Conservation (phyloP, 768 basidiomycete species). For the Pleurotus djamor region DNA sequence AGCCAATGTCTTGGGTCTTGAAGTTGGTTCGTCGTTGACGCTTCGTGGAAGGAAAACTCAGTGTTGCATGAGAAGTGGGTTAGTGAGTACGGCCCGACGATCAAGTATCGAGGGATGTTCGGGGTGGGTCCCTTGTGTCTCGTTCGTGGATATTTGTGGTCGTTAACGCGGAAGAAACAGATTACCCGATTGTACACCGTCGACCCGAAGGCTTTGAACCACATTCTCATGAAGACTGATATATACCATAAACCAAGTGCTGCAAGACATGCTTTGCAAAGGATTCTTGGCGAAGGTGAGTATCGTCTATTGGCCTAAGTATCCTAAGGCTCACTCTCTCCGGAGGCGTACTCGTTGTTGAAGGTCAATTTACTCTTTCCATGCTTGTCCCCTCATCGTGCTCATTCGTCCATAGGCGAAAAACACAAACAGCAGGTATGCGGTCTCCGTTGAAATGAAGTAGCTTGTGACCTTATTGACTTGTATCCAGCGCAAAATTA, state of each 20-base stretch:
- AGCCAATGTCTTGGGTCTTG: slow-evolving; percentile 1
- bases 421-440: slow-evolving; percentile 17
- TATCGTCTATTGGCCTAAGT: neutral
- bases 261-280: slow-evolving; percentile 19
- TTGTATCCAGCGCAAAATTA: slow-evolving; percentile 17
- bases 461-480: neutral
- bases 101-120: slow-evolving; percentile 42
- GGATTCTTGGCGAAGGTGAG: slow-evolving; percentile 23
- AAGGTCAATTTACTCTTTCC: slow-evolving; percentile 8
- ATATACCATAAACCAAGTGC: slow-evolving; percentile 41
- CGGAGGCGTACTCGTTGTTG: slow-evolving; percentile 31
- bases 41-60: slow-evolving; percentile 27
- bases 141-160: neutral
- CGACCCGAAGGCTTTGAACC: slow-evolving; percentile 46
- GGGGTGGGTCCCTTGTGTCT: slow-evolving; percentile 28
- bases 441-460: neutral
- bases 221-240: slow-evolving; percentile 43
- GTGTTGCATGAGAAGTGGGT: slow-evolving; percentile 46
- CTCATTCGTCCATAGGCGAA: slow-evolving; percentile 5
- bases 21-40: neutral
- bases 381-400: neutral
- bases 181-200: slow-evolving; percentile 34
- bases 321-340: neutral
- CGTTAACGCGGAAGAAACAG: slow-evolving; percentile 9
- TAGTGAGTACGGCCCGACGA: slow-evolving; percentile 41